Evolutionary conservation across 129 eudicot species (phyloP).

Genomic region (Flaveria ramosissima): DNA sequence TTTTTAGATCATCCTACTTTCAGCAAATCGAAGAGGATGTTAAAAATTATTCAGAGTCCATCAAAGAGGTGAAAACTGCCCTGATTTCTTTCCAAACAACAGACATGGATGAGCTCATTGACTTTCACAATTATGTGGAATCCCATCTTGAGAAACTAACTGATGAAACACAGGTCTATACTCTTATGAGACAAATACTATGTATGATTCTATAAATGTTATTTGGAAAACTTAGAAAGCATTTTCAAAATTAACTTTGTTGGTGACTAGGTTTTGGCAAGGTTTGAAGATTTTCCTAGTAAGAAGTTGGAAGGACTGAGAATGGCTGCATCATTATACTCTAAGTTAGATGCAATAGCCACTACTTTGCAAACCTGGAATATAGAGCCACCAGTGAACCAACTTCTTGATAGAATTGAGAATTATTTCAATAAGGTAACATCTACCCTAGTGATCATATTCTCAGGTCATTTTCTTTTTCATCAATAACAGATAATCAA

Average conservation of each 20-base stretch:
- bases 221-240: not conserved
- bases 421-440: slow-evolving; percentile 68
- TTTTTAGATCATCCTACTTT: slow-evolving; percentile 77
- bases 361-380: slow-evolving; percentile 52
- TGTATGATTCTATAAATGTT: not conserved
- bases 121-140: slow-evolving; percentile 68
- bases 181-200: not conserved
- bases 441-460: slow-evolving; percentile 7
- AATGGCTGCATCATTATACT: slow-evolving; percentile 62
- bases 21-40: slow-evolving; percentile 92
- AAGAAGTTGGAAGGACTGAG: slow-evolving; percentile 67
- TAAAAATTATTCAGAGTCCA: slow-evolving; percentile 50
- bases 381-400: slow-evolving; percentile 52
- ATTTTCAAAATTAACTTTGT: not conserved
- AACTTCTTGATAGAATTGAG: slow-evolving; percentile 55
- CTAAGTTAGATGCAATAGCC: slow-evolving; percentile 48
- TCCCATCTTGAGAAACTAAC: slow-evolving; percentile 79
- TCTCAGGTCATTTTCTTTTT: not conserved
- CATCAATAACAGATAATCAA: slow-evolving; percentile 29
- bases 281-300: slow-evolving; percentile 64
- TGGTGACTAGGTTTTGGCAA: slow-evolving; percentile 46
- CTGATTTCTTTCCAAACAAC: slow-evolving; percentile 63
- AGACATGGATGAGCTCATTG: slow-evolving; percentile 72
- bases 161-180: slow-evolving; percentile 76
- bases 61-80: slow-evolving; percentile 59